phyloP scores from a whole-genome alignment of 371 early-diverging fungal species.

The Rhizomucor pusillus region DNA sequence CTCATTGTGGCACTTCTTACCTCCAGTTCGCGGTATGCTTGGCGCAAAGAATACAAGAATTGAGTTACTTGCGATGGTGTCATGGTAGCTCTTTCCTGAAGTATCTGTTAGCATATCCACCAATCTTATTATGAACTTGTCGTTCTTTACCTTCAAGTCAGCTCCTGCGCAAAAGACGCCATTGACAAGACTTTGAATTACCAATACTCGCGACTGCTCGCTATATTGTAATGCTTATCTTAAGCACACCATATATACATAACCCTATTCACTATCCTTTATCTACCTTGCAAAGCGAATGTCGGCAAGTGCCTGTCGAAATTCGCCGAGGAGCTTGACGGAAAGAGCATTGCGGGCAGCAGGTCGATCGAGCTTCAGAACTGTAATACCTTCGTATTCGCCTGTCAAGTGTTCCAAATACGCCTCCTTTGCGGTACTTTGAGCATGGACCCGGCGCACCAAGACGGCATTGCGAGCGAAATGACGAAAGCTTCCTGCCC shows the following conservation, averaged over 20 bases:
- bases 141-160: slow-evolving; percentile 79
- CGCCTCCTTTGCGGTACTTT: slow-evolving; percentile 48
- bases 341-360: slow-evolving; percentile 90
- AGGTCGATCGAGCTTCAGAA: slow-evolving; percentile 86
- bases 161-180: slow-evolving; percentile 96
- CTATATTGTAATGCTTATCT: too few relatives aligned
- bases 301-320: slow-evolving; percentile 64
- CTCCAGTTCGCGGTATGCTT: slow-evolving; percentile 84
- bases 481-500: too few relatives aligned
- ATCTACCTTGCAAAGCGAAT: slow-evolving; percentile 68
- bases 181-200: slow-evolving; percentile 79
- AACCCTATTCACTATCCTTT: not conserved
- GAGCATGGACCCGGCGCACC: slow-evolving; percentile 13
- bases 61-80: slow-evolving; percentile 73
- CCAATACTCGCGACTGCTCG: slow-evolving; percentile 61
- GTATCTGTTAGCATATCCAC: not conserved
- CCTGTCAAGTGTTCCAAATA: slow-evolving; percentile 61
- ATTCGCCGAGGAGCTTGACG: slow-evolving; percentile 68
- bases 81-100: slow-evolving; percentile 90
- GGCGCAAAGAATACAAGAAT: slow-evolving; percentile 78
- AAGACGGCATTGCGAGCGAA: not conserved
- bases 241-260: not conserved
- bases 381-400: slow-evolving; percentile 71
- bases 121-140: too few relatives aligned
- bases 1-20: slow-evolving; percentile 23